phyloP scores from a whole-genome alignment of 768 basidiomycete genomes.

The Leccinum longicurvipes region DNA sequence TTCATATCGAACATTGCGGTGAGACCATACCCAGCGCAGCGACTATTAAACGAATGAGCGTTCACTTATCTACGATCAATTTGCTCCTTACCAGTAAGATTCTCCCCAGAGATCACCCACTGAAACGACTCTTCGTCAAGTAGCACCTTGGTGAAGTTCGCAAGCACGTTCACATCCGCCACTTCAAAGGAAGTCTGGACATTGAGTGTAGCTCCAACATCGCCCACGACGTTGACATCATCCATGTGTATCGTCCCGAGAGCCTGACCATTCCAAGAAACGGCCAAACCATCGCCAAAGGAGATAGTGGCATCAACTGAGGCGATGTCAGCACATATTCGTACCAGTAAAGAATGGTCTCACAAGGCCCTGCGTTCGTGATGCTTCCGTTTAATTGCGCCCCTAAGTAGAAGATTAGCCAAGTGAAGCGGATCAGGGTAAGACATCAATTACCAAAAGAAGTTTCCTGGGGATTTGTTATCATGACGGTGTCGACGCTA shows the following conservation, averaged over 20 bases:
- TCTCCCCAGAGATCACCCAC: slow-evolving; percentile 65
- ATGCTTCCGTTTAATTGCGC: slow-evolving; percentile 59
- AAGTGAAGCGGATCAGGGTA: not conserved
- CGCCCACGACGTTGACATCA: slow-evolving; percentile 55
- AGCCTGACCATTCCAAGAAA: slow-evolving; percentile 55
- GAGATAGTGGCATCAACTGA: slow-evolving; percentile 64
- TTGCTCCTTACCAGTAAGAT: slow-evolving; percentile 49
- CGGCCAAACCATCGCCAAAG: slow-evolving; percentile 58
- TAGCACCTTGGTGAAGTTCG: slow-evolving; percentile 63
- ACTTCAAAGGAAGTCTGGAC: slow-evolving; percentile 55
- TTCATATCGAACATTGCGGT: not conserved
- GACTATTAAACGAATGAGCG: slow-evolving; percentile 37
- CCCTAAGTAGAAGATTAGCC: slow-evolving; percentile 30
- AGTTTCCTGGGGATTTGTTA: slow-evolving; percentile 52
- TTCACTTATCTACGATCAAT: not conserved
- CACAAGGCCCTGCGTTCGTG: slow-evolving; percentile 70
- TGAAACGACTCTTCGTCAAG: slow-evolving; percentile 64
- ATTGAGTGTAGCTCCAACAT: slow-evolving; percentile 60
- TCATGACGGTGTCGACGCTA: slow-evolving; percentile 60
- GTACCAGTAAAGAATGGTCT: slow-evolving; percentile 20
- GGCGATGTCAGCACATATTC: slow-evolving; percentile 6
- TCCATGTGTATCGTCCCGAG: slow-evolving; percentile 62
- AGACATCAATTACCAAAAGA: slow-evolving; percentile 46
- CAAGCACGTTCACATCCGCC: slow-evolving; percentile 51
- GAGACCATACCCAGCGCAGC: slow-evolving; percentile 50